Evolutionary conservation across 2,329 filamentous ascomycete genomes (phyloP), one percentile per base, ranked within the genome.

Genomic region (Stenocarpella maydis): DNA sequence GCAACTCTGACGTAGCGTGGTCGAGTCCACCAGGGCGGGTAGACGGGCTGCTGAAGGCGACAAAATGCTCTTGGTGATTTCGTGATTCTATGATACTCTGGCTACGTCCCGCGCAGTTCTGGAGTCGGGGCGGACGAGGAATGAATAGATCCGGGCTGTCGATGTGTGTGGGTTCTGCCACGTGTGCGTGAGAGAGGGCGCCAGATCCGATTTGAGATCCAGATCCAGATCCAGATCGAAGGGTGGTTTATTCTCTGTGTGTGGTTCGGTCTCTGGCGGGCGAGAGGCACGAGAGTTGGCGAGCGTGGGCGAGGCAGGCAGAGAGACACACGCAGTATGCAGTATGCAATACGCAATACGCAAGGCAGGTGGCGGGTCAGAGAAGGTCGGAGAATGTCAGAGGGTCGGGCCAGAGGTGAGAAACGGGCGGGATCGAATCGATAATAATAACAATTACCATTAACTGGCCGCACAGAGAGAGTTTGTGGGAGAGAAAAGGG

Each of bases 361-460:
- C 31, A 24, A n/a, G 19, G 39, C n/a, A 21, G 17, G 31, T 41
- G 50, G 34, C 26, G 28, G 50, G 58, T 28, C 37, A 65, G 50
- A 63, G 28, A 26, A n/a, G 9, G 34, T 53, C 50, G 49, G 39
- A 45, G 54, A 52, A 37, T 52, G 31, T 43, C 58, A 53, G 34
- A 31, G 60, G 55, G 65, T 45, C 26, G n/a, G 31, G 52, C 52
- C 31, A 54, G 52, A 55, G 50, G 21, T 50, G 65, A 37, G 63
- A 54, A 67, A 37, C 52, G 61, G 64, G 66, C 52, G 37, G 58
- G 61, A 60, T 64, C 26, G 34, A 28, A 66, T 54, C 31, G 34
- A 66, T 70, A 65, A 67, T 68, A 70, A 70, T 68, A 70, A 70
- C 21, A 63, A 58, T 55, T 65, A 65, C 58, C 69, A 70, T 65